A percentile compares a stretch with the other conserved stretches of the same genome.
Evolutionary conservation across 2,329 filamentous ascomycete species (phyloP).

Genomic region (Teratosphaeria nubilosa): DNA sequence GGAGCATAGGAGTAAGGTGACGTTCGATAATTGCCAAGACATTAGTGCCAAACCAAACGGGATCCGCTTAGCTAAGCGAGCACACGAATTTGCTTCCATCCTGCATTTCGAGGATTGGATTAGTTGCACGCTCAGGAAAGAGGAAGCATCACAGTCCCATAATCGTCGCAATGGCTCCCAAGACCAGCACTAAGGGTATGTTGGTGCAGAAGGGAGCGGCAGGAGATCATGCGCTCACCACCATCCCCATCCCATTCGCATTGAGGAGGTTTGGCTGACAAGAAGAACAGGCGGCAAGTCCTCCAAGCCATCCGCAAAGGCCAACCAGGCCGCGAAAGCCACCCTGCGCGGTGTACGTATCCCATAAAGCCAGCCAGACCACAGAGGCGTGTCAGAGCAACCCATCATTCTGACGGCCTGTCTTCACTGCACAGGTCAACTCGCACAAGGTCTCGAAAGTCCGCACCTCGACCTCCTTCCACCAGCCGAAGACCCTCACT

Average conservation of each 20-base stretch:
- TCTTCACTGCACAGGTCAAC: slow-evolving; percentile 46
- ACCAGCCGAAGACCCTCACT: slow-evolving; percentile 91
- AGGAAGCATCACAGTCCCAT: neutral
- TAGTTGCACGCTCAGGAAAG: neutral
- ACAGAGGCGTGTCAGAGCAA: slow-evolving; percentile 40
- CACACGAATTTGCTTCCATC: neutral
- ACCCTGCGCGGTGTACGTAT: slow-evolving; percentile 85
- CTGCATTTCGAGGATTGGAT: neutral
- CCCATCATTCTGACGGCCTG: slow-evolving; percentile 42
- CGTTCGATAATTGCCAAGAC: neutral
- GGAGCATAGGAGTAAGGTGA: neutral
- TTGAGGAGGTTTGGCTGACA: slow-evolving; percentile 17
- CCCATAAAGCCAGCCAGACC: slow-evolving; percentile 16
- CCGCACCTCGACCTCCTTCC: slow-evolving; percentile 88
- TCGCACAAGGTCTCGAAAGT: slow-evolving; percentile 88
- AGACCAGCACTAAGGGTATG: slow-evolving; percentile 10
- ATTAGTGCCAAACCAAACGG: neutral
- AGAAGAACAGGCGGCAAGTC: slow-evolving; percentile 27
- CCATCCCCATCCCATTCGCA: slow-evolving; percentile 1
- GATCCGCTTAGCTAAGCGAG: neutral
- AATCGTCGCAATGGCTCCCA: slow-evolving; percentile 23
- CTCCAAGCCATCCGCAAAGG: slow-evolving; percentile 63
- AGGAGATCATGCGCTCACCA: slow-evolving; percentile 1
- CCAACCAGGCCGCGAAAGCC: slow-evolving; percentile 88
- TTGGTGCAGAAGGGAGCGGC: slow-evolving; percentile 8